Conservation (phyloP, 805 yeast genomes). For the Debaryomyces maramus region DNA sequence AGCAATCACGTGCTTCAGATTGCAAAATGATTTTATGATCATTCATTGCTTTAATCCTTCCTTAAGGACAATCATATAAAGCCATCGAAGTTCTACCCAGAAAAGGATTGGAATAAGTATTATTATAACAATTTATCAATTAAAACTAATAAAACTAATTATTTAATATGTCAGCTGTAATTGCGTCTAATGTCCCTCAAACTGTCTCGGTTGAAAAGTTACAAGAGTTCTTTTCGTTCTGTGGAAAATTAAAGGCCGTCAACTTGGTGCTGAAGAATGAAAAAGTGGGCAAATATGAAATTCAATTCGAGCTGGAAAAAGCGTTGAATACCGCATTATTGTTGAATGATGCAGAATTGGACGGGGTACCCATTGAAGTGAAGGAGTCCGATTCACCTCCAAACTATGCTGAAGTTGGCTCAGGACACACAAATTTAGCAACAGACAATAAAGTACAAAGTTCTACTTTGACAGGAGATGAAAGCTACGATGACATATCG, state of each 20-base stretch:
- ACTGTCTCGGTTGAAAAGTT: conserved; percentile 51
- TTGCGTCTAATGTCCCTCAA: conserved; percentile 57
- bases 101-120: no score
- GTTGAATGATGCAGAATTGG: conserved; percentile 72
- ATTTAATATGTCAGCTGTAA: conserved; percentile 32
- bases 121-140: no score
- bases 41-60: not conserved
- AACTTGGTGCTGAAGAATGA: conserved; percentile 28
- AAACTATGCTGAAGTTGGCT: not conserved
- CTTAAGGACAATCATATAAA: no score
- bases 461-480: conserved; percentile 27
- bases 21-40: not conserved
- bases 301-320: conserved; percentile 54
- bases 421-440: conserved; percentile 6
- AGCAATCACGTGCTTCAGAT: not conserved
- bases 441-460: conserved; percentile 3
- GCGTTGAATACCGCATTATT: conserved; percentile 73
- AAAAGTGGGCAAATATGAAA: conserved; percentile 42
- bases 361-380: conserved; percentile 55
- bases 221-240: conserved; percentile 69
- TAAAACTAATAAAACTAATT: no score
- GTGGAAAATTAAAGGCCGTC: conserved; percentile 53
- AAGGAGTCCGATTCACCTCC: conserved; percentile 21
- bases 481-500: conserved; percentile 47
- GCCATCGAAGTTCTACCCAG: no score